Percentiles rank a stretch among this genome's conserved stretches.
phyloP scores from a whole-genome alignment of 2,329 filamentous ascomycete species.

The Aphanocladium album region DNA sequence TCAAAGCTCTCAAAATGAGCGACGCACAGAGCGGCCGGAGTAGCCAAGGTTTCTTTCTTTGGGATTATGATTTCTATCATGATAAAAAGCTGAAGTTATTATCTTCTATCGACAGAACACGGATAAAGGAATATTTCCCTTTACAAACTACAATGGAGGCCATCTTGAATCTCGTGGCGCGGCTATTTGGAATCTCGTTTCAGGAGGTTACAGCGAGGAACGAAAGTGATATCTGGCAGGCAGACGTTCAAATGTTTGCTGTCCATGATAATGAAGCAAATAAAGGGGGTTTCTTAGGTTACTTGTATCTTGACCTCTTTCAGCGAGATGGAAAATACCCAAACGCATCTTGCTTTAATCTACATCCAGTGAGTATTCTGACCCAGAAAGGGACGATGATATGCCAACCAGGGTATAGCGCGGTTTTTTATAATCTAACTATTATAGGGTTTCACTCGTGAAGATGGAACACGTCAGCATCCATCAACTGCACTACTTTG shows the following conservation, averaged over 20 bases:
- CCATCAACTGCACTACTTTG: slow-evolving; percentile 51
- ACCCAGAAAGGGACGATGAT: background rate
- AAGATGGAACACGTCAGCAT: slow-evolving; percentile 42
- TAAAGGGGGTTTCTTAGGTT: slow-evolving; percentile 4
- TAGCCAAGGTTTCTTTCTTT: background rate
- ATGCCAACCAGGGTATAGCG: background rate
- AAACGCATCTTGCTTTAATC: background rate
- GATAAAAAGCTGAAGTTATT: background rate
- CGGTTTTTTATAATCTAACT: background rate
- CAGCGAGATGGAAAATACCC: background rate
- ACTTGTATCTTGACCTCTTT: slow-evolving; percentile 13
- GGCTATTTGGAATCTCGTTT: background rate
- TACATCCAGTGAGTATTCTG: slow-evolving; percentile 5
- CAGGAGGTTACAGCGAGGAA: background rate
- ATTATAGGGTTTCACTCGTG: slow-evolving; percentile 39
- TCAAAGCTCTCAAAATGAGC: background rate
- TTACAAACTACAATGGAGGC: background rate
- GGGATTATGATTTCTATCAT: slow-evolving; percentile 6
- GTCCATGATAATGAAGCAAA: slow-evolving; percentile 1
- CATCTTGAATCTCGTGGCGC: background rate
- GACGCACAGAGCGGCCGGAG: background rate
- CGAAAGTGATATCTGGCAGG: background rate
- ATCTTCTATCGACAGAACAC: background rate
- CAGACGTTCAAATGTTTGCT: slow-evolving; percentile 4
- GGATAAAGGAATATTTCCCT: background rate